Evolutionary conservation across 2,329 filamentous ascomycete species (phyloP).

Genomic region (Hymenoscyphus repandus): DNA sequence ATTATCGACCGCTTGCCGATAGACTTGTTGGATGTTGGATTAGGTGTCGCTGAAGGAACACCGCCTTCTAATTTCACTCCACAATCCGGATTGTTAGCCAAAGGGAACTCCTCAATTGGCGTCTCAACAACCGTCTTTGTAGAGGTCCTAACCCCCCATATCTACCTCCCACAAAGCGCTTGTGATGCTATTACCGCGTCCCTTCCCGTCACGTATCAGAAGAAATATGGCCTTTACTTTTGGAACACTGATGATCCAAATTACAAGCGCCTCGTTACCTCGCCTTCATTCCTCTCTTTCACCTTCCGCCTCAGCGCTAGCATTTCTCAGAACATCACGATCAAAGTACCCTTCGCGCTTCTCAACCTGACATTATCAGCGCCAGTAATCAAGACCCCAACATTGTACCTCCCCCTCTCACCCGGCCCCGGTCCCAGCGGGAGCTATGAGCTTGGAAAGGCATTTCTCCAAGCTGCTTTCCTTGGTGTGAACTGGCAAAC

Average conservation of each 20-base stretch:
- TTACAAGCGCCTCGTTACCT: slow-evolving; percentile 30
- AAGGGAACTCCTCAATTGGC: slow-evolving; percentile 13
- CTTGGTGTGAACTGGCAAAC: slow-evolving; percentile 29
- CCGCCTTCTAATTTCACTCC: slow-evolving; percentile 15
- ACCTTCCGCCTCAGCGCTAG: slow-evolving; percentile 25
- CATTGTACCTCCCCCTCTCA: slow-evolving; percentile 12
- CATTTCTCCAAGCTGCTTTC: slow-evolving; percentile 36
- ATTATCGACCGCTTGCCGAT: slow-evolving; percentile 13
- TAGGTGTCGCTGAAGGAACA: slow-evolving; percentile 16
- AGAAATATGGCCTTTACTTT: slow-evolving; percentile 29
- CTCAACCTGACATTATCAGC: slow-evolving; percentile 15
- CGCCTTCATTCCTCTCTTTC: slow-evolving; percentile 34
- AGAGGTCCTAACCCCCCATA: slow-evolving; percentile 25
- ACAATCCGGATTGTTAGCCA: slow-evolving; percentile 13
- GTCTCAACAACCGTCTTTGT: slow-evolving; percentile 10
- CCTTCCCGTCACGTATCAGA: slow-evolving; percentile 30
- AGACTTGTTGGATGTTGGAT: slow-evolving; percentile 19
- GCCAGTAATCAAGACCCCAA: slow-evolving; percentile 12
- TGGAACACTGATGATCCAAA: slow-evolving; percentile 28
- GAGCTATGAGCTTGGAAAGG: slow-evolving; percentile 29
- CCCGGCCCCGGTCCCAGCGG: neutral
- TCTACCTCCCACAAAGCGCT: slow-evolving; percentile 32
- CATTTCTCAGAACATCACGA: slow-evolving; percentile 29
- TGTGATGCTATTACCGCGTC: slow-evolving; percentile 32
- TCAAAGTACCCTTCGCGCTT: slow-evolving; percentile 18